A percentile compares a stretch with the other conserved stretches of the same genome.
phyloP scores from a whole-genome alignment of 768 basidiomycete genomes.

The Cystofilobasidium macerans region DNA sequence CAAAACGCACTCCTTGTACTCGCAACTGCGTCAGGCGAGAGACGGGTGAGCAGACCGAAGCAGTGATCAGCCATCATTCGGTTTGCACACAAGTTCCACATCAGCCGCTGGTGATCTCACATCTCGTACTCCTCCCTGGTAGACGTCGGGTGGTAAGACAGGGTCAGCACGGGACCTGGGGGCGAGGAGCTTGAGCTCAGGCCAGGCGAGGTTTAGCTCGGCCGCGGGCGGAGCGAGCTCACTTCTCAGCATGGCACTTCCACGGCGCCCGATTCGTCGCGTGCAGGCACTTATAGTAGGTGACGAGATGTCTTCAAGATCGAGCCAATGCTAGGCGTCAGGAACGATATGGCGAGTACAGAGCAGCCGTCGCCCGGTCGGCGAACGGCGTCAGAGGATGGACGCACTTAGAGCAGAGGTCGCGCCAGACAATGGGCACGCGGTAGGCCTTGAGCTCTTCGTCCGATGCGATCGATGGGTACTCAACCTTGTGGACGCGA shows the following conservation, averaged over 20 bases:
- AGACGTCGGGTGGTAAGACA: too few species aligned
- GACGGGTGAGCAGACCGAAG: background rate
- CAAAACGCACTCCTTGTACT: slow-evolving; percentile 10
- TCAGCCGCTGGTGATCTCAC: background rate
- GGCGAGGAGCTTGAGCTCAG: too few species aligned
- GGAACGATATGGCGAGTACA: too few species aligned
- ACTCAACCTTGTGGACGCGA: slow-evolving; percentile 8
- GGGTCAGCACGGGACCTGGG: too few species aligned
- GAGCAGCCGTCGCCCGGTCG: too few species aligned
- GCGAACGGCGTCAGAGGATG: background rate
- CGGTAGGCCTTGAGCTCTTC: slow-evolving; percentile 1
- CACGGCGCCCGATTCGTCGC: background rate
- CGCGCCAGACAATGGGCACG: background rate
- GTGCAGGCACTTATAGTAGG: background rate
- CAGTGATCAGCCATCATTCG: too few species aligned
- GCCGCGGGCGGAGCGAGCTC: background rate
- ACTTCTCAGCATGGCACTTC: slow-evolving; percentile 15
- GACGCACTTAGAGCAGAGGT: slow-evolving; percentile 15
- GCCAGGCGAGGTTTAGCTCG: background rate
- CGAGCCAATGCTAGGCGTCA: too few species aligned
- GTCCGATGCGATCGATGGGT: background rate
- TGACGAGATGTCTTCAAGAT: background rate
- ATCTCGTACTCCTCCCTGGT: slow-evolving; percentile 12
- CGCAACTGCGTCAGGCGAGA: background rate
- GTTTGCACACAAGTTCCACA: background rate